Conservation (phyloP, 1,284 basidiomycete genomes). For the Ceraceosorus guamensis region DNA sequence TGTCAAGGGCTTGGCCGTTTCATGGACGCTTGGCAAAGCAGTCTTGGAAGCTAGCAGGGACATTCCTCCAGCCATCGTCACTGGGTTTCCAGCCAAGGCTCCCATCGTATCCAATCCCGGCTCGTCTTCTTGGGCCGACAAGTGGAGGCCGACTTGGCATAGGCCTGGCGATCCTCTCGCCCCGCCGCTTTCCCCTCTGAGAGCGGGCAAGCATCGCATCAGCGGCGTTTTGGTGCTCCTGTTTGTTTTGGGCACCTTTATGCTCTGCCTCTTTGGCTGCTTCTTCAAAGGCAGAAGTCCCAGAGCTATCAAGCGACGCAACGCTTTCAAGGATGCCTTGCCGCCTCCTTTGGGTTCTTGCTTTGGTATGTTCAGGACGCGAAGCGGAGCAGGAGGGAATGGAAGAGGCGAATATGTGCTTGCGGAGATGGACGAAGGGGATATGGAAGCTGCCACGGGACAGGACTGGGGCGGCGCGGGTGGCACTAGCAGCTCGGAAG, state of each 20-base stretch:
- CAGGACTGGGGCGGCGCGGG: neutral
- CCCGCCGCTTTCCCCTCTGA: conserved; percentile 11
- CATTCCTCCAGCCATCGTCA: conserved; percentile 23
- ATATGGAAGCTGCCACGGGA: conserved; percentile 4
- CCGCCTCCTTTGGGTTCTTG: conserved; percentile 28
- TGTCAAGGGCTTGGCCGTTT: conserved; percentile 84
- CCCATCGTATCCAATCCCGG: neutral
- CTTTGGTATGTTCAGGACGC: conserved; percentile 15
- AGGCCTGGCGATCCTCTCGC: neutral
- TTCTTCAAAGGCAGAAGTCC: conserved; percentile 25
- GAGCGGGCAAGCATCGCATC: conserved; percentile 13
- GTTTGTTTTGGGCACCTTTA: conserved; percentile 15
- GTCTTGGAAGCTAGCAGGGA: conserved; percentile 80
- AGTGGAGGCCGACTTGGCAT: conserved; percentile 1
- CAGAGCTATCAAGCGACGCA: conserved; percentile 20
- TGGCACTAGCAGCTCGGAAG: neutral
- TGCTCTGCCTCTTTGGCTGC: conserved; percentile 20
- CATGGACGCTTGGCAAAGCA: conserved; percentile 97
- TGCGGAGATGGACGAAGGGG: conserved; percentile 36
- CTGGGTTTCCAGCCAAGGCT: neutral
- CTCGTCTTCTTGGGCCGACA: conserved; percentile 5
- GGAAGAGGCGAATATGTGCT: conserved; percentile 35
- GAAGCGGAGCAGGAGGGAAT: conserved; percentile 13
- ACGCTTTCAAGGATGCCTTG: conserved; percentile 25
- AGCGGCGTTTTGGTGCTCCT: conserved; percentile 16